phyloP scores from a whole-genome alignment of 164 flowering plant genomes.

The Vitis cinerea region DNA sequence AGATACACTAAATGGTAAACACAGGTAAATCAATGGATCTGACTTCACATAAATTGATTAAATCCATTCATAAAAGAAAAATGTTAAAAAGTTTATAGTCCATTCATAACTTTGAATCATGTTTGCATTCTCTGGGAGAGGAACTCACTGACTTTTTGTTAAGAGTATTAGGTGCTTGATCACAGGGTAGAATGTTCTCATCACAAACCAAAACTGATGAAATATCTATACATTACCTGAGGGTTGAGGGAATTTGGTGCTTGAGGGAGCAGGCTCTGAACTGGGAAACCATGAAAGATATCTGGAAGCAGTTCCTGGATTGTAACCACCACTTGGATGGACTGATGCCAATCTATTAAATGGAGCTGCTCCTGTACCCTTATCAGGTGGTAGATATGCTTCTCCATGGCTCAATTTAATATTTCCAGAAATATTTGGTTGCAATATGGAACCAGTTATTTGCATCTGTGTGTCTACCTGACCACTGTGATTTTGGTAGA shows the following conservation, averaged over 20 bases:
- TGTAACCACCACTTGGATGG: slow-evolving; percentile 49
- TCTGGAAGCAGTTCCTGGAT: slow-evolving; percentile 63
- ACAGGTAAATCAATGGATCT: no score
- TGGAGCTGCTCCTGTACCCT: slow-evolving; percentile 74
- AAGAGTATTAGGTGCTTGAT: background rate
- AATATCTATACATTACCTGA: slow-evolving; percentile 42
- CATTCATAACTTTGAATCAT: background rate
- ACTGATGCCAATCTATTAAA: slow-evolving; percentile 58
- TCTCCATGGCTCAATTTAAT: slow-evolving; percentile 96
- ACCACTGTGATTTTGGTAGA: slow-evolving; percentile 55
- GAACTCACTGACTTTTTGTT: background rate
- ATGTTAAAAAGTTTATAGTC: no score
- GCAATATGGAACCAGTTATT: slow-evolving; percentile 89
- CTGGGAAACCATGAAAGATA: slow-evolving; percentile 78
- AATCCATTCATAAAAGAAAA: no score
- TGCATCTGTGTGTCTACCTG: slow-evolving; percentile 95
- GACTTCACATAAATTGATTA: no score
- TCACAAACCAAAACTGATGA: background rate
- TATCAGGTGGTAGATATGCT: slow-evolving; percentile 96
- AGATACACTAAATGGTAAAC: no score
- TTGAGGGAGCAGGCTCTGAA: slow-evolving; percentile 59
- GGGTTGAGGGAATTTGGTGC: slow-evolving; percentile 47
- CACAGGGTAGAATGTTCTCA: background rate
- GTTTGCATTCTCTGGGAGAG: background rate
- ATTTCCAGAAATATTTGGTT: slow-evolving; percentile 92